phyloP scores from a whole-genome alignment of 2,329 filamentous ascomycete genomes.

The Penicillium sp. region DNA sequence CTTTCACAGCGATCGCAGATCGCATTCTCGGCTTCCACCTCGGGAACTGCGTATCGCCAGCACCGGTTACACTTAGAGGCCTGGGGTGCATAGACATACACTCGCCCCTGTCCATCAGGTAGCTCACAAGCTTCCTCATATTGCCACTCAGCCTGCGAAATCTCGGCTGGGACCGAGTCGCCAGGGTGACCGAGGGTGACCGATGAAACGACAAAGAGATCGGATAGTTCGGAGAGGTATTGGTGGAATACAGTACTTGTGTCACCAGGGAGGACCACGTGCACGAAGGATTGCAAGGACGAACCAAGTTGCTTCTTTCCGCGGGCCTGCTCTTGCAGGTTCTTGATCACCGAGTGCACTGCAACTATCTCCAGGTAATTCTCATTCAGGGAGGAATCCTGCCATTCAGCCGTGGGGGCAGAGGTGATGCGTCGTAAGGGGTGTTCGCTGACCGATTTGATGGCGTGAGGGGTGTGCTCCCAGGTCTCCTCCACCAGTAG shows the following conservation, averaged over 20 bases:
- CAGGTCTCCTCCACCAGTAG: constrained; percentile 85
- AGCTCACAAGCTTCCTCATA: constrained; percentile 45
- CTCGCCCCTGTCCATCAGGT: constrained; percentile 32
- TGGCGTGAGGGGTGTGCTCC: constrained; percentile 69
- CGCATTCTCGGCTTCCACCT: constrained; percentile 50
- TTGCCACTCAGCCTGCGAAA: constrained; percentile 41
- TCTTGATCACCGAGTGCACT: constrained; percentile 68
- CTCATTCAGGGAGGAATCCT: constrained; percentile 50
- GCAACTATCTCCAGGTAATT: constrained; percentile 45
- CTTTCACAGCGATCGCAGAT: constrained; percentile 74
- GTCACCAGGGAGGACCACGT: constrained; percentile 29
- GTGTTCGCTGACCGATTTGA: constrained; percentile 54
- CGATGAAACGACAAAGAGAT: constrained; percentile 69
- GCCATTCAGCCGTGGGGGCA: constrained; percentile 34
- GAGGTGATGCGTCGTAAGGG: constrained; percentile 44
- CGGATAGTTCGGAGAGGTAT: constrained; percentile 53
- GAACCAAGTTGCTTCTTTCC: constrained; percentile 72
- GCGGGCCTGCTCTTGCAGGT: constrained; percentile 71
- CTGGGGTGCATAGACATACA: constrained; percentile 49
- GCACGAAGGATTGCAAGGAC: constrained; percentile 74
- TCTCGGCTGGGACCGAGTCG: constrained; percentile 25
- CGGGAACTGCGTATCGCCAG: constrained; percentile 77
- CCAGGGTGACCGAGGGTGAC: constrained; percentile 52
- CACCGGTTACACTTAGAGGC: constrained; percentile 78
- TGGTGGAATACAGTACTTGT: constrained; percentile 30